A percentile compares a stretch with the other conserved stretches of the same genome.
Evolutionary conservation across 495 filamentous ascomycete species (phyloP).

Genomic region (Astrothelium subdiscretum): DNA sequence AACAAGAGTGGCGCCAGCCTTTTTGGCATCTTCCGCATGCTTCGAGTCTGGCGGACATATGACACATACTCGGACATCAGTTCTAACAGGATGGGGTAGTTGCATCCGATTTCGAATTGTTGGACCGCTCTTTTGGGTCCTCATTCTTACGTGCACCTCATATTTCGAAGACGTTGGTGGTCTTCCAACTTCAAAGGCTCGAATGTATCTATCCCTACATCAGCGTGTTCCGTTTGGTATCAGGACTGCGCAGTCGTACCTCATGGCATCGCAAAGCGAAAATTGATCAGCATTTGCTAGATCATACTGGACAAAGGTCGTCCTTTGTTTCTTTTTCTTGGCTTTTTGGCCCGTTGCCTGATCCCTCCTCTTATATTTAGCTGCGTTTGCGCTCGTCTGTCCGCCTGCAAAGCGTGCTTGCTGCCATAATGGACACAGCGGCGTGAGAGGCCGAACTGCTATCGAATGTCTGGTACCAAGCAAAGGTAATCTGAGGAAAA

Average conservation of each 20-base stretch:
- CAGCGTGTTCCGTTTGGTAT: not conserved
- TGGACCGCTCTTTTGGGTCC: constrained; percentile 68
- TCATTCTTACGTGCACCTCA: constrained; percentile 70
- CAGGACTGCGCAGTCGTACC: constrained; percentile 40
- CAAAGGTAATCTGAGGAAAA: not conserved
- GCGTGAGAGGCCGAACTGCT: not conserved
- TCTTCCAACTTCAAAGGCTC: constrained; percentile 80
- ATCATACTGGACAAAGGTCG: constrained; percentile 49
- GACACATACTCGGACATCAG: constrained; percentile 73
- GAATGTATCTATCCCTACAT: constrained; percentile 55
- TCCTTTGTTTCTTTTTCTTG: constrained; percentile 53
- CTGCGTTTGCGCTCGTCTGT: constrained; percentile 9
- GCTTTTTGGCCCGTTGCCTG: not conserved
- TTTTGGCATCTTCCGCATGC: constrained; percentile 53
- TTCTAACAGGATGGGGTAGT: constrained; percentile 80
- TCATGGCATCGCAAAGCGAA: constrained; percentile 84
- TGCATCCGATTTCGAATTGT: constrained; percentile 77
- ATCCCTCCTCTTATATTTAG: constrained; percentile 23
- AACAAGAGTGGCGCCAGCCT: constrained; percentile 65
- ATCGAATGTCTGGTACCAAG: not conserved
- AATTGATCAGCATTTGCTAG: constrained; percentile 54
- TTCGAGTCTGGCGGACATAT: constrained; percentile 70
- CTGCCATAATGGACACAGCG: not conserved
- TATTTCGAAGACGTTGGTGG: constrained; percentile 66
- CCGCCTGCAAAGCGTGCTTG: not conserved